Evolutionary conservation across 2,329 filamentous ascomycete species (phyloP).

Genomic region (Chalara sp.): DNA sequence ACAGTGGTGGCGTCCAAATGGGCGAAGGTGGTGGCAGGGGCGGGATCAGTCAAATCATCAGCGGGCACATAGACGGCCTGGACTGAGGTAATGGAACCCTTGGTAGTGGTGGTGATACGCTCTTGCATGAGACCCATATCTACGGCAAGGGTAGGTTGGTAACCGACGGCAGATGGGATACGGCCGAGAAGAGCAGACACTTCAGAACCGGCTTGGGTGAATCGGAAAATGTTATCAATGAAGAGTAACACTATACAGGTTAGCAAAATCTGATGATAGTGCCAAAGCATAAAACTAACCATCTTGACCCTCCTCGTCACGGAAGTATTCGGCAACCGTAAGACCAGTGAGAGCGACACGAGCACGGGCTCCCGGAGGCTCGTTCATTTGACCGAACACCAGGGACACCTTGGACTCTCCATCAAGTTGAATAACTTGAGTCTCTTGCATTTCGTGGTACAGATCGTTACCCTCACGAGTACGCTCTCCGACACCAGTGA

Average conservation of each 20-base stretch:
- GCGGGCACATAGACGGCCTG: conserved; percentile 99
- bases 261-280: conserved; percentile 13
- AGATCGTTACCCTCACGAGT: conserved; percentile 99
- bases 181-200: conserved; percentile 98
- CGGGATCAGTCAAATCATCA: conserved; percentile 99
- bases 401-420: conserved; percentile 99
- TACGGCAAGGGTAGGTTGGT: conserved; percentile 96
- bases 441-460: conserved; percentile 99
- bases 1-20: conserved; percentile 99
- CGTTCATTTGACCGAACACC: conserved; percentile 99
- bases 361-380: conserved; percentile 98
- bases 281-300: conserved; percentile 41
- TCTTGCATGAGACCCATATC: conserved; percentile 99
- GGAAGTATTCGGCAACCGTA: conserved; percentile 79
- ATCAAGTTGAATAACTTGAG: conserved; percentile 97
- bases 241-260: conserved; percentile 75
- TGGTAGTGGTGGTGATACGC: conserved; percentile 98
- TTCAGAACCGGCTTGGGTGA: conserved; percentile 99
- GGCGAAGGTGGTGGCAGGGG: conserved; percentile 97
- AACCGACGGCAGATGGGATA: conserved; percentile 99
- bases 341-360: conserved; percentile 93
- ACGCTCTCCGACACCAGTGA: conserved; percentile 99
- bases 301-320: conserved; percentile 73
- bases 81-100: conserved; percentile 99
- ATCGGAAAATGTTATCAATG: conserved; percentile 99